Conservation (phyloP, 305 asterid species). For the Ajuga reptans region DNA sequence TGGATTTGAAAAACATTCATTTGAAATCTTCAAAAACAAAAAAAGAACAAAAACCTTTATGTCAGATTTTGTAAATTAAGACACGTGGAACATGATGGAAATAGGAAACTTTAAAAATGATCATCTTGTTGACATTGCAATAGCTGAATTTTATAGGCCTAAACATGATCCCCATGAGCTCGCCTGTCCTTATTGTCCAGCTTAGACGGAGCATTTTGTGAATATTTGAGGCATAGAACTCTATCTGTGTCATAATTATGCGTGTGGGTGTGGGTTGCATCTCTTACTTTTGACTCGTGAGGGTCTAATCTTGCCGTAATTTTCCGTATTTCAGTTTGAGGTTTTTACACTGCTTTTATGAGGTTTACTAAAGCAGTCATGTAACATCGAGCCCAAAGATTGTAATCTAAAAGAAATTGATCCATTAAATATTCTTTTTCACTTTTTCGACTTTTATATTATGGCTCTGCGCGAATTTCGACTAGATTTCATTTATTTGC, state of each 20-base stretch:
- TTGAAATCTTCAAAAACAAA: not conserved
- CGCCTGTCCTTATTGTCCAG: not conserved
- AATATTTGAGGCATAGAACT: not conserved
- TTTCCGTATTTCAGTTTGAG: not conserved
- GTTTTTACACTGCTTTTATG: not conserved
- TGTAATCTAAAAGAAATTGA: slow-evolving; percentile 5
- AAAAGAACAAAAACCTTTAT: not conserved
- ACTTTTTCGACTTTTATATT: not conserved
- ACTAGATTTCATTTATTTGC: not conserved
- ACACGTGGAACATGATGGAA: not conserved
- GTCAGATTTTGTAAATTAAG: not conserved
- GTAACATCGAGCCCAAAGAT: not conserved
- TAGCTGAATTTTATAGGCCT: not conserved
- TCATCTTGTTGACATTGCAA: not conserved
- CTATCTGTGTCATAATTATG: not conserved
- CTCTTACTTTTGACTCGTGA: not conserved
- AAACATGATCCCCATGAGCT: not conserved
- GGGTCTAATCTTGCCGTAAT: not conserved
- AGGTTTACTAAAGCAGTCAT: not conserved
- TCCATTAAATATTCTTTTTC: not conserved
- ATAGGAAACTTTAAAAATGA: not conserved
- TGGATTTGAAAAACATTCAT: not conserved
- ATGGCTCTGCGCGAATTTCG: not conserved
- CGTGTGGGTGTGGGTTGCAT: not conserved
- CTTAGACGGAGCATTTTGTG: slow-evolving; percentile 1